Percentiles rank a stretch among this genome's conserved stretches.
Evolutionary conservation across 2,329 filamentous ascomycete species (phyloP).

Genomic region (Talaromyces sp.): DNA sequence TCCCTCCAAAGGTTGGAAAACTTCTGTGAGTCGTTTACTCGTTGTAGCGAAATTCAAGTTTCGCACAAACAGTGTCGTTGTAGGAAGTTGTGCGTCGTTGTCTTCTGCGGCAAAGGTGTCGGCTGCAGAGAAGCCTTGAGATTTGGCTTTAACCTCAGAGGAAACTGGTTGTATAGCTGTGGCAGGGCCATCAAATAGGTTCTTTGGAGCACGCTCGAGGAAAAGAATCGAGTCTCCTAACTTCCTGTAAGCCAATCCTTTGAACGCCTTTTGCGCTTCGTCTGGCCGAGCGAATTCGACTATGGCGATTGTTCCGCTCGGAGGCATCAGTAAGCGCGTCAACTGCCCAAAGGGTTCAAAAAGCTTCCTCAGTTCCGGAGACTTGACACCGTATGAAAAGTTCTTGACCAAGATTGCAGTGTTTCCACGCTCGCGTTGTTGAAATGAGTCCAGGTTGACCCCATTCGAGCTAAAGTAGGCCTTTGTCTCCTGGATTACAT

Average conservation of each 20-base stretch:
- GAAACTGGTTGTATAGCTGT: slow-evolving; percentile 22
- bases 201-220: slow-evolving; percentile 85
- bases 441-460: slow-evolving; percentile 88
- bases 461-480: slow-evolving; percentile 82
- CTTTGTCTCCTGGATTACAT: slow-evolving; percentile 94
- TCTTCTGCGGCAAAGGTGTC: slow-evolving; percentile 40
- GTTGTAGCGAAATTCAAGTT: slow-evolving; percentile 92
- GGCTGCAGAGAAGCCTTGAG: slow-evolving; percentile 37
- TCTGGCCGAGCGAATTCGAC: slow-evolving; percentile 77
- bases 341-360: slow-evolving; percentile 85
- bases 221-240: slow-evolving; percentile 89
- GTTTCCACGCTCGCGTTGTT: slow-evolving; percentile 76
- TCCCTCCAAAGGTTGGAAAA: slow-evolving; percentile 76
- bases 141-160: slow-evolving; percentile 26
- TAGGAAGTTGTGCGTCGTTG: slow-evolving; percentile 44
- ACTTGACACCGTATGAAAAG: slow-evolving; percentile 75
- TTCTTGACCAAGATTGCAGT: slow-evolving; percentile 90
- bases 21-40: slow-evolving; percentile 66
- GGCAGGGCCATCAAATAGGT: slow-evolving; percentile 57
- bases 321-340: slow-evolving; percentile 80
- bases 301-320: slow-evolving; percentile 87
- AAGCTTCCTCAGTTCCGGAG: slow-evolving; percentile 70
- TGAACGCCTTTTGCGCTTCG: slow-evolving; percentile 78
- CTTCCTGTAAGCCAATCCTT: slow-evolving; percentile 78
- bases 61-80: slow-evolving; percentile 83